phyloP scores from a whole-genome alignment of 202 grass and related monocot genomes.

The Dendrocalamus latiflorus region DNA sequence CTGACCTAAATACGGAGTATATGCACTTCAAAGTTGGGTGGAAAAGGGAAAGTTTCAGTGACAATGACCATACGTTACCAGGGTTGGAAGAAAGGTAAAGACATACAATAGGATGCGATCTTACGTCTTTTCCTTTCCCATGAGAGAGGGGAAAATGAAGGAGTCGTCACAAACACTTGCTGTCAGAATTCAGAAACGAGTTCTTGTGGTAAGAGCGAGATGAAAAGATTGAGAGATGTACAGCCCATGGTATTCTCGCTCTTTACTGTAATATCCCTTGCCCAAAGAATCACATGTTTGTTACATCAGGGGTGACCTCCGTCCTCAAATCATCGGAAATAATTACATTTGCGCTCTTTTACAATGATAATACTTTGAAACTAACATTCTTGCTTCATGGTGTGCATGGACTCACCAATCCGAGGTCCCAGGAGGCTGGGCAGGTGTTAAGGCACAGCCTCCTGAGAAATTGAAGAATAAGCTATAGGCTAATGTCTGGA shows the following conservation, averaged over 20 bases:
- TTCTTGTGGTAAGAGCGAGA: not conserved
- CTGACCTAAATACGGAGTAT: not conserved
- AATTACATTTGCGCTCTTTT: constrained; percentile 12
- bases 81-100: not conserved
- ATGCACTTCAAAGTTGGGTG: not conserved
- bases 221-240: not conserved
- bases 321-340: constrained; percentile 5
- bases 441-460: constrained; percentile 19
- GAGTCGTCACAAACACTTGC: not conserved
- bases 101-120: not conserved
- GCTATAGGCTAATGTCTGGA: constrained; percentile 24
- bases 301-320: constrained; percentile 20
- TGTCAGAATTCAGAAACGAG: not conserved
- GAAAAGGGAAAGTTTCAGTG: not conserved
- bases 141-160: not conserved
- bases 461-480: constrained; percentile 25
- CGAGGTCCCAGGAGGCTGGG: constrained; percentile 27
- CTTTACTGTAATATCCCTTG: not conserved
- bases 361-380: constrained; percentile 20
- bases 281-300: constrained; percentile 23
- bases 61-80: not conserved
- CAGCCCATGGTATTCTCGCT: not conserved
- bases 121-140: not conserved
- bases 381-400: too few relatives aligned
- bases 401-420: constrained; percentile 5